Evolutionary conservation across 2,329 filamentous ascomycete species (phyloP).

Genomic region (Aspergillus nomiae): DNA sequence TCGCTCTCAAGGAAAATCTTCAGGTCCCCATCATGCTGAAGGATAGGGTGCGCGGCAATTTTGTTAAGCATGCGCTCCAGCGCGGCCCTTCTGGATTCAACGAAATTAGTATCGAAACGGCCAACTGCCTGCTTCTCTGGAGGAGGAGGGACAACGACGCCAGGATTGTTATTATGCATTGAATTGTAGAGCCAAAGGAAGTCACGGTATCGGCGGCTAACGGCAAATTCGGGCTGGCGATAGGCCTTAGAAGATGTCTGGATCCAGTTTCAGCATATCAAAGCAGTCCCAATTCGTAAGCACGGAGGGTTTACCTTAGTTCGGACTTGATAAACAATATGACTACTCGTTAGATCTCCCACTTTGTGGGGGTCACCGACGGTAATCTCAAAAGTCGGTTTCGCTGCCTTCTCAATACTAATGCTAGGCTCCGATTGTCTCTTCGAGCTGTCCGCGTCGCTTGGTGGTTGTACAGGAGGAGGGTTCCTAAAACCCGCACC

Average conservation of each 20-base stretch:
- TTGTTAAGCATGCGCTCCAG: conserved; percentile 98
- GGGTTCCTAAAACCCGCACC: conserved; percentile 64
- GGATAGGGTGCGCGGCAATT: conserved; percentile 80
- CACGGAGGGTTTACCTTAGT: conserved; percentile 69
- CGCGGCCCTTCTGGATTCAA: conserved; percentile 86
- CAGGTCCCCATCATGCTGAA: conserved; percentile 90
- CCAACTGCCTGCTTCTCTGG: conserved; percentile 98
- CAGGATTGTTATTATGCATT: conserved; percentile 90
- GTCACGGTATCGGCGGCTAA: conserved; percentile 91
- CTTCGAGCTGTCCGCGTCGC: conserved; percentile 45
- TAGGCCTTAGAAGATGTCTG: conserved; percentile 96
- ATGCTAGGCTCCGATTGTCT: conserved; percentile 72
- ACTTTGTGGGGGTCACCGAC: conserved; percentile 98
- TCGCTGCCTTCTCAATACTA: conserved; percentile 88
- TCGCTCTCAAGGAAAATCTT: conserved; percentile 98
- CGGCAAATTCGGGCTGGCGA: conserved; percentile 85
- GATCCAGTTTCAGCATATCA: conserved; percentile 15
- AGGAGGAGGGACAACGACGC: conserved; percentile 90
- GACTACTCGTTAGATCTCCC: conserved; percentile 91
- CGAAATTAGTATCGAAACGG: conserved; percentile 94
- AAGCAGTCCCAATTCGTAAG: not conserved
- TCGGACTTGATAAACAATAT: conserved; percentile 95
- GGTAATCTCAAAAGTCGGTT: conserved; percentile 84
- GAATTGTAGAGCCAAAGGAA: conserved; percentile 98
- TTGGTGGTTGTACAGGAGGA: conserved; percentile 60